Percentiles rank a stretch among this genome's conserved stretches.
These are phyloP conservation scores for Puccinia horiana DNA, from an alignment of 1,284 basidiomycete species.

Conservation along the genomic window DNA sequence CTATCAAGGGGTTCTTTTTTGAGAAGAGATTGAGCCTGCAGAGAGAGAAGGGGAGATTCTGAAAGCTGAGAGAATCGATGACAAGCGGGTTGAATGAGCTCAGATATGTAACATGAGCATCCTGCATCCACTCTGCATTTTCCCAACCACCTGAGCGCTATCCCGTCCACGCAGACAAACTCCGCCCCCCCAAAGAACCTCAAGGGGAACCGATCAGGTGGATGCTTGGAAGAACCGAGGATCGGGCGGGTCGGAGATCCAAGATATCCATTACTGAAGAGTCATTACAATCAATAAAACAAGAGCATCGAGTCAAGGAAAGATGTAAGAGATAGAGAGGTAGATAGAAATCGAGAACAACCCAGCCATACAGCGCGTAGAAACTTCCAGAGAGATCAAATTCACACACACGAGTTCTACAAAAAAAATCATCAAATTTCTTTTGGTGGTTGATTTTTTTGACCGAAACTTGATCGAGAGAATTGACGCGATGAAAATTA, in stretches of 20 bases:
- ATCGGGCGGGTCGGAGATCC: background rate
- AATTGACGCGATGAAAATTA: background rate
- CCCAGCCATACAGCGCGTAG: background rate
- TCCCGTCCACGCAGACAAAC: too few species aligned
- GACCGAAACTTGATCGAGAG: background rate
- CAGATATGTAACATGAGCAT: too few species aligned
- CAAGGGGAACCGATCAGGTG: too few species aligned
- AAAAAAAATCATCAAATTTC: background rate
- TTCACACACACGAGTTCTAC: background rate
- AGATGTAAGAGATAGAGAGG: background rate
- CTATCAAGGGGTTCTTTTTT: too few species aligned
- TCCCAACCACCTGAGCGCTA: background rate
- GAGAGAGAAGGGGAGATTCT: background rate
- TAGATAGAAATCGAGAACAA: background rate
- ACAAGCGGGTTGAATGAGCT: too few species aligned
- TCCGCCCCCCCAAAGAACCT: too few species aligned
- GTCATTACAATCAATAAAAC: background rate
- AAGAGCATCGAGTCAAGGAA: background rate
- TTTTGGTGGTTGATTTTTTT: background rate
- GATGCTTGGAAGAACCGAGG: background rate
- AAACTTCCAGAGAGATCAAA: background rate
- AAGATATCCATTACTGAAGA: background rate
- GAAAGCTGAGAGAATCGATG: background rate
- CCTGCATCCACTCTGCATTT: background rate
- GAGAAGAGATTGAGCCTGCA: too few species aligned